Conservation (phyloP, 805 yeast genomes). For the Candida coleopterorum region DNA sequence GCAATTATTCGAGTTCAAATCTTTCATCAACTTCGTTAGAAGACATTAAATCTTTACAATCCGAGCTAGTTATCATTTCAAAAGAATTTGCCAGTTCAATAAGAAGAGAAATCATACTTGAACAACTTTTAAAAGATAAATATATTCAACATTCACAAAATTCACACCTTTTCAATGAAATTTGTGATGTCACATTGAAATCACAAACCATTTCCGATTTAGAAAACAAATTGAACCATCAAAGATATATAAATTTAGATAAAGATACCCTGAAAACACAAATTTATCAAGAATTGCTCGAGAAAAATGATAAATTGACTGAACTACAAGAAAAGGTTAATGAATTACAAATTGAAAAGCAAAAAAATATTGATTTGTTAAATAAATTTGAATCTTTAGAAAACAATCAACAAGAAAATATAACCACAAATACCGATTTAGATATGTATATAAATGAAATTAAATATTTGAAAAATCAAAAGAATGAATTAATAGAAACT, state of each 20-base stretch:
- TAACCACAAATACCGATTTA: background rate
- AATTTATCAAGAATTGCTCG: constrained; percentile 42
- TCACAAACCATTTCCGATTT: constrained; percentile 41
- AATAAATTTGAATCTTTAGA: background rate
- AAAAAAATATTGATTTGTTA: background rate
- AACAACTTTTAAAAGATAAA: constrained; percentile 34
- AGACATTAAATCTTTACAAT: constrained; percentile 1
- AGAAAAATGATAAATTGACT: constrained; percentile 44
- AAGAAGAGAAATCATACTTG: constrained; percentile 61
- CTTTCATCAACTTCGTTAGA: background rate
- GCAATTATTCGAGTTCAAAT: background rate
- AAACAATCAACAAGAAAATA: background rate
- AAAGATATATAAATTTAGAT: constrained; percentile 55
- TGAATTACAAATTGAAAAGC: constrained; percentile 17
- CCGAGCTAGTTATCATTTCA: constrained; percentile 53
- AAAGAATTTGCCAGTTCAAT: constrained; percentile 71
- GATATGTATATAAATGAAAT: constrained; percentile 15
- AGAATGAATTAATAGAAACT: constrained; percentile 39
- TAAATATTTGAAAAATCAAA: constrained; percentile 21
- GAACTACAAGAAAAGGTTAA: constrained; percentile 45
- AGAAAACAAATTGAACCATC: constrained; percentile 55
- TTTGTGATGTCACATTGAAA: constrained; percentile 9
- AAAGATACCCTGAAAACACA: constrained; percentile 41
- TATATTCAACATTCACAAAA: background rate
- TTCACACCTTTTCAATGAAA: constrained; percentile 1